A percentile compares a stretch with the other conserved stretches of the same genome.
These are phyloP conservation scores for Plenodomus tracheiphilus DNA, from an alignment of 2,329 filamentous ascomycete genomes.

Conservation along the genomic window DNA sequence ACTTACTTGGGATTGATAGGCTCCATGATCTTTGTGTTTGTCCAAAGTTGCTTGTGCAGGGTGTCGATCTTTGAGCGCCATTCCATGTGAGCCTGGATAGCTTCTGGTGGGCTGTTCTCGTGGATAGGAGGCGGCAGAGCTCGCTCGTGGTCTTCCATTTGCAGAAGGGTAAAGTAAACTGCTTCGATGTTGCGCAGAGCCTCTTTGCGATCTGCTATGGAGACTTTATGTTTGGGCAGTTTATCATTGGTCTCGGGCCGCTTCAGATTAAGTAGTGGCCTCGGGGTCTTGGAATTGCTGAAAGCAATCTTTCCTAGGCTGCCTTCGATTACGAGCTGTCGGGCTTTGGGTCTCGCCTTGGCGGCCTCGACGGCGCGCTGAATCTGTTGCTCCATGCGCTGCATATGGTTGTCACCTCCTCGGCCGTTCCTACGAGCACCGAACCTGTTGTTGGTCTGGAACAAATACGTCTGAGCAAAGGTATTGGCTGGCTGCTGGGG, in stretches of 20 bases:
- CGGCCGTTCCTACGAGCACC: conserved; percentile 76
- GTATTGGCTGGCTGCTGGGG: conserved; percentile 92
- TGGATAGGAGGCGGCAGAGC: conserved; percentile 71
- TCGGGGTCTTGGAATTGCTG: conserved; percentile 97
- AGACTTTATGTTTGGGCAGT: conserved; percentile 47
- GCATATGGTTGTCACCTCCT: conserved; percentile 93
- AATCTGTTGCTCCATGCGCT: conserved; percentile 99
- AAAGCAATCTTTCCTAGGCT: conserved; percentile 98
- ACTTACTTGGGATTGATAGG: conserved; percentile 68
- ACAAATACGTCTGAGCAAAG: conserved; percentile 96
- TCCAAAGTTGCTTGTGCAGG: conserved; percentile 84
- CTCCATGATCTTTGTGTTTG: conserved; percentile 86
- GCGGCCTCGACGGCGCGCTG: conserved; percentile 95
- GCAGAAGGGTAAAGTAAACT: conserved; percentile 87
- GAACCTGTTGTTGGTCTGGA: conserved; percentile 86
- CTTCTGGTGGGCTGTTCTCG: conserved; percentile 66
- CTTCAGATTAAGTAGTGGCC: conserved; percentile 94
- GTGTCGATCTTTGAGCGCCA: conserved; percentile 73
- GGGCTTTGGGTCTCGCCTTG: conserved; percentile 97
- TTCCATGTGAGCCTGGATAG: conserved; percentile 73
- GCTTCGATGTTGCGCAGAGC: conserved; percentile 85
- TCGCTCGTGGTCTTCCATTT: conserved; percentile 90
- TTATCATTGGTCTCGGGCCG: conserved; percentile 69
- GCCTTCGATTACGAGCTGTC: conserved; percentile 93
- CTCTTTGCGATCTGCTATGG: conserved; percentile 76